These are phyloP conservation scores for Diutina scorzettiae DNA, from an alignment of 1,139 yeast species.

Conservation along the genomic window DNA sequence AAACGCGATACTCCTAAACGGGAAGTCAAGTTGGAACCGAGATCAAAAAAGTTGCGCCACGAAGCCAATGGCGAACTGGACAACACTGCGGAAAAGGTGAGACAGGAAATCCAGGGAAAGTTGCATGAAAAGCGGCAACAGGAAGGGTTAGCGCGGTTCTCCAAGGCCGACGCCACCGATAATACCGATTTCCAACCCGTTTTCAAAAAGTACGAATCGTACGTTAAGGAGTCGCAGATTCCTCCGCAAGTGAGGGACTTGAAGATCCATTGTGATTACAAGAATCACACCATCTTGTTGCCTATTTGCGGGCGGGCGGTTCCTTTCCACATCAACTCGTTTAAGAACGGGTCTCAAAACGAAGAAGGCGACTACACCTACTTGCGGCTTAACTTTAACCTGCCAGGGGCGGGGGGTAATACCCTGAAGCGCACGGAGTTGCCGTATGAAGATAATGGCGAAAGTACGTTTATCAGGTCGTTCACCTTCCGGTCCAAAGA, in stretches of 20 bases:
- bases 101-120: conserved; percentile 73
- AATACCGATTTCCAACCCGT: conserved; percentile 57
- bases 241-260: conserved; percentile 76
- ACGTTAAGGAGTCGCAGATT: conserved; percentile 83
- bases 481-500: conserved; percentile 85
- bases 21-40: conserved; percentile 11
- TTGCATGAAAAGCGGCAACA: conserved; percentile 78
- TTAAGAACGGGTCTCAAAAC: conserved; percentile 87
- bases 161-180: conserved; percentile 62
- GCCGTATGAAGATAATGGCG: conserved; percentile 85
- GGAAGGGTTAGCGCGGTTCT: conserved; percentile 70
- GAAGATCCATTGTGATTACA: conserved; percentile 77
- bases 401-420: conserved; percentile 80
- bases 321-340: conserved; percentile 91
- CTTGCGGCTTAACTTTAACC: conserved; percentile 79
- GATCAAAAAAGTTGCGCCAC: conserved; percentile 50
- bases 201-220: conserved; percentile 88
- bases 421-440: conserved; percentile 61
- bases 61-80: conserved; percentile 58
- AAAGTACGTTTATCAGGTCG: conserved; percentile 76
- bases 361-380: conserved; percentile 96
- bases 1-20: conserved; percentile 21
- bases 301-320: conserved; percentile 96
- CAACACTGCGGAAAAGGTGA: conserved; percentile 59
- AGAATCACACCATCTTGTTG: conserved; percentile 76